Base-by-base conservation (phyloP, 192 early-diverging fungal species). In the Pilaira anomala region DNA sequence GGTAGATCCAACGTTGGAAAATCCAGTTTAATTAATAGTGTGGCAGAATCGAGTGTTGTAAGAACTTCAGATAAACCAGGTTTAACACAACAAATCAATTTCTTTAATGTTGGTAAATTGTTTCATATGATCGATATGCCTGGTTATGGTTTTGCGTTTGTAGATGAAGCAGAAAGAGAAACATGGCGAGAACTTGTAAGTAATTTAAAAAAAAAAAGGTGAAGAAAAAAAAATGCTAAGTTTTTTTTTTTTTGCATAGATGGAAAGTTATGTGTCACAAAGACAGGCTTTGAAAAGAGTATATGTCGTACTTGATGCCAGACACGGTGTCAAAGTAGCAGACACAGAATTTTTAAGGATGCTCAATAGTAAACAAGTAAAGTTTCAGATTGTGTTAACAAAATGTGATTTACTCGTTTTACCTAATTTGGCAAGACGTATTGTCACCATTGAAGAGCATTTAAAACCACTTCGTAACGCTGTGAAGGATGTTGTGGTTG, bases 1-100 rank as follows among this genome's bases (percentile, higher is more conserved):
- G 89, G 89, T 11, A 73, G 90, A 29, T 90, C 88, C 0, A 92
- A 92, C 70, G 90, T 92, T 7, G 90, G 90, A 28, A 92, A 92
- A 61, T 92, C 90, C 16, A 86, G 84, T 42, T 80, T 92, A 55
- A 64, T 92, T 14, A 92, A 92, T 67, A 75, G 76, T 24, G 25
- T 91, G 8, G 83, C 83, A 18, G 82, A 81, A 21, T 82, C 86
- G 2, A 70, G 78, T 8, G 73, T 79, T 2, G 90, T 82, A 1
- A 82, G 88, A 18, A 82, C 83, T 7, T 89, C 87, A 3, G 81
- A 84, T 62, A 86, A 84, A 62, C 90, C 90, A 6, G 90, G 90
- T 24, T 62, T 90, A 19, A 92, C 90, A n/a, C 87, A 85, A 63
- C 87, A 89, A 77, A 67, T 92, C 60, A 92, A 92, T 75, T 92